Evolutionary conservation across 1,284 basidiomycete species (phyloP).

Genomic region (Puccinia brachypodii): DNA sequence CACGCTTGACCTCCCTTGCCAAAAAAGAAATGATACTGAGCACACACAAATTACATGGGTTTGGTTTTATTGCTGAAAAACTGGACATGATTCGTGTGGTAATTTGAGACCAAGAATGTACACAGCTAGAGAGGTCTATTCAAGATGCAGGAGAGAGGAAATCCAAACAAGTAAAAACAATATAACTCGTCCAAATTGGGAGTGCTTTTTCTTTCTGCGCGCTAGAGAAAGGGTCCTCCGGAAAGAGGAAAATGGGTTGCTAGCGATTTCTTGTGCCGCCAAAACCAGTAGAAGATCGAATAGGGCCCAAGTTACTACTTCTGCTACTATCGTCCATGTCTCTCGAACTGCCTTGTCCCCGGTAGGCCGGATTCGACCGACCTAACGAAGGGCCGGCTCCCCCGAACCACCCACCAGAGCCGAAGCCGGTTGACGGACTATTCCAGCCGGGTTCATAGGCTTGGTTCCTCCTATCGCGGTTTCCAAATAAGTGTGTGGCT

Average conservation of each 20-base stretch:
- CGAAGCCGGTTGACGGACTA: constrained; percentile 26
- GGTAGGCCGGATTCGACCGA: constrained; percentile 16
- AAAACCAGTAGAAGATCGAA: constrained; percentile 39
- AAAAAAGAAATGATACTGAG: too few relatives aligned
- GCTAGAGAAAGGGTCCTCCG: too few relatives aligned
- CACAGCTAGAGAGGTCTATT: too few relatives aligned
- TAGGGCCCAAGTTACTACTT: constrained; percentile 18
- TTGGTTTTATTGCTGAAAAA: too few relatives aligned
- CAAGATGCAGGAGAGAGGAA: too few relatives aligned
- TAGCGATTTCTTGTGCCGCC: constrained; percentile 37
- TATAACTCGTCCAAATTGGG: too few relatives aligned
- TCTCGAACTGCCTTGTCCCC: constrained; percentile 44
- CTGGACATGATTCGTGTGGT: too few relatives aligned
- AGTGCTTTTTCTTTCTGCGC: too few relatives aligned
- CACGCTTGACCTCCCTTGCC: too few relatives aligned
- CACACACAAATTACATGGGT: too few relatives aligned
- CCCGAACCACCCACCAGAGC: constrained; percentile 8
- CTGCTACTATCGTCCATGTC: constrained; percentile 34
- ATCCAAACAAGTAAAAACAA: too few relatives aligned
- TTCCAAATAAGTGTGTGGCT: constrained; percentile 26
- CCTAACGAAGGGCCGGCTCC: background rate
- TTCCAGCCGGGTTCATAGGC: background rate
- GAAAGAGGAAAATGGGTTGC: background rate
- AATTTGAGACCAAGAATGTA: too few relatives aligned
- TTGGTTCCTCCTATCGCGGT: background rate